Conservation (phyloP, 805 yeast genomes). For the Ogataea philodendri region DNA sequence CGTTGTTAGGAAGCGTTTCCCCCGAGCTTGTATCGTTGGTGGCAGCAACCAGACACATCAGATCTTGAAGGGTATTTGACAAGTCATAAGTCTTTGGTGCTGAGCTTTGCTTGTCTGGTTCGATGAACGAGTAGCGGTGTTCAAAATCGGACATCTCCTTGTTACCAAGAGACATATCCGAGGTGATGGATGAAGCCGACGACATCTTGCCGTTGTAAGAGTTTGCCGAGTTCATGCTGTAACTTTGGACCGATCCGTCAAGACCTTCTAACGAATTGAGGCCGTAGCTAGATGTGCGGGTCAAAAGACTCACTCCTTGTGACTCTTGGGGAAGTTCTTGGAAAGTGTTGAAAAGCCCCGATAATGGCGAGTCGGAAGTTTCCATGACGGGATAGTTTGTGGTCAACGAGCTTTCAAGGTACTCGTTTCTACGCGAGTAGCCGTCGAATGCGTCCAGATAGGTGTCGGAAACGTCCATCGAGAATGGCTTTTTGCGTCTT, state of each 20-base stretch:
- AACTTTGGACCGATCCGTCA: conserved; percentile 5
- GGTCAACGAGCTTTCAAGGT: conserved; percentile 6
- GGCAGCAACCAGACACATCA: conserved; percentile 39
- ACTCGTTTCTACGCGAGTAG: conserved; percentile 18
- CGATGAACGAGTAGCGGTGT: conserved; percentile 25
- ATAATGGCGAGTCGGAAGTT: conserved; percentile 21
- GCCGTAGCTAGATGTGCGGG: conserved; percentile 20
- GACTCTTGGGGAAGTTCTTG: conserved; percentile 16
- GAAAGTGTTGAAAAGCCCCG: conserved; percentile 23
- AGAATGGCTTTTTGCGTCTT: conserved; percentile 15
- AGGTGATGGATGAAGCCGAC: conserved; percentile 20
- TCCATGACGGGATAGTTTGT: conserved; percentile 18
- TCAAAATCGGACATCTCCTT: conserved; percentile 26
- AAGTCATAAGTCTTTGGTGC: conserved; percentile 26
- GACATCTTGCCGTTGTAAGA: conserved; percentile 10
- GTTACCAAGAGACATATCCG: conserved; percentile 21
- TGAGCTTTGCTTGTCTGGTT: conserved; percentile 8
- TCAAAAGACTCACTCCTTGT: too few species aligned
- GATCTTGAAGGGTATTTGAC: conserved; percentile 37
- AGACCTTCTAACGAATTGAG: conserved; percentile 6
- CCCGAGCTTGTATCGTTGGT: conserved; percentile 21
- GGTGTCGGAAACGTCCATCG: conserved; percentile 14
- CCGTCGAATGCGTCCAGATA: conserved; percentile 22
- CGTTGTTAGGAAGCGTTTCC: conserved; percentile 25
- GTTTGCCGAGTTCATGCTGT: conserved; percentile 5